Conservation (phyloP, 805 yeast genomes). For the Metschnikowia anglica region DNA sequence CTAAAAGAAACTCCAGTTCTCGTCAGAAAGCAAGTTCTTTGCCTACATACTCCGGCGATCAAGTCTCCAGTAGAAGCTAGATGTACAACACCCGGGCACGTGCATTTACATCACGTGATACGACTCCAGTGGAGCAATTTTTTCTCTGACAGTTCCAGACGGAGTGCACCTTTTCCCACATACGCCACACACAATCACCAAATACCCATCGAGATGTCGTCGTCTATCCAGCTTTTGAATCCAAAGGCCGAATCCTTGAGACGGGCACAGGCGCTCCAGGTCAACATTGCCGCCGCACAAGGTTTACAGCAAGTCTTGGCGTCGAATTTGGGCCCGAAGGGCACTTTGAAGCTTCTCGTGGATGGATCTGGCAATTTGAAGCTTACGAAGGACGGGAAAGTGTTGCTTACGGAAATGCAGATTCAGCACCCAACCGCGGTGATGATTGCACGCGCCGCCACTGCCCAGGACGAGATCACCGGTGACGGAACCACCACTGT, state of each 20-base stretch:
- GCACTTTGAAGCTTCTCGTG: conserved; percentile 93
- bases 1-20: too few relatives aligned
- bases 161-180: too few relatives aligned
- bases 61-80: too few relatives aligned
- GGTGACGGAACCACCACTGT: conserved; percentile 99
- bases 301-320: conserved; percentile 92
- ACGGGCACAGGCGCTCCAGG: conserved; percentile 92
- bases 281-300: conserved; percentile 93
- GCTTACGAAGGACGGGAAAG: conserved; percentile 96
- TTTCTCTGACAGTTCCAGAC: too few relatives aligned
- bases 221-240: conserved; percentile 81
- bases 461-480: conserved; percentile 98
- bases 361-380: conserved; percentile 96
- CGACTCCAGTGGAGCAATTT: too few relatives aligned
- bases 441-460: conserved; percentile 85
- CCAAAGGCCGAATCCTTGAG: conserved; percentile 98
- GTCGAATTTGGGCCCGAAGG: conserved; percentile 94
- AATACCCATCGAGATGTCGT: conserved; percentile 49
- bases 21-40: too few relatives aligned
- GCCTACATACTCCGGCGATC: too few relatives aligned
- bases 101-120: too few relatives aligned
- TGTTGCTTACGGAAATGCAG: conserved; percentile 92
- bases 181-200: too few relatives aligned
- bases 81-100: too few relatives aligned
- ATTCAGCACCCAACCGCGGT: conserved; percentile 59